phyloP scores from a whole-genome alignment of 139 green algal species.

The Desmodesmus armatus region DNA sequence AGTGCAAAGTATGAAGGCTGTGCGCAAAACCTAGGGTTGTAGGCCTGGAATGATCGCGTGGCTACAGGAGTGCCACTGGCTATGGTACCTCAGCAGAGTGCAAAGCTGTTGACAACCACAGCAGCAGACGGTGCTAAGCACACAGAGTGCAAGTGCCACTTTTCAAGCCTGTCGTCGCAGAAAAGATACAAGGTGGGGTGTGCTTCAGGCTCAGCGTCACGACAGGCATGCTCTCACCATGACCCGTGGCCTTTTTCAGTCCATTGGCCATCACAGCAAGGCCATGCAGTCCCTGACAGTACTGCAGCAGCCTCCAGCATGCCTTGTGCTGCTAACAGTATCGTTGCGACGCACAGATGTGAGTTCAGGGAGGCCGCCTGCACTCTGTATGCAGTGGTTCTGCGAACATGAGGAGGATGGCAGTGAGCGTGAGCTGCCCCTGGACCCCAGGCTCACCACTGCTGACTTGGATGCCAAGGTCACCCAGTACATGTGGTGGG shows the following conservation, averaged over 20 bases:
- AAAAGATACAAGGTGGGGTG: slow-evolving; percentile 1
- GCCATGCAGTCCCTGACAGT: not conserved
- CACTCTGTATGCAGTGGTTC: not conserved
- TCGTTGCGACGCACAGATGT: too few relatives aligned
- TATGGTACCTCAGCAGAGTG: too few relatives aligned
- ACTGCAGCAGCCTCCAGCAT: not conserved
- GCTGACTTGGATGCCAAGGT: not conserved
- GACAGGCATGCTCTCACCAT: not conserved
- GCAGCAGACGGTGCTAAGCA: too few relatives aligned
- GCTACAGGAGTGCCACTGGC: too few relatives aligned
- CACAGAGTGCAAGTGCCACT: too few relatives aligned
- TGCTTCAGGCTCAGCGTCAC: not conserved
- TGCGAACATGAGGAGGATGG: not conserved
- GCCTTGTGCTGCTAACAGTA: not conserved
- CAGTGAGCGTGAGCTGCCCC: not conserved
- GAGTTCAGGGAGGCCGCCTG: too few relatives aligned
- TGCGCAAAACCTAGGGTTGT: too few relatives aligned
- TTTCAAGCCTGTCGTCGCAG: too few relatives aligned
- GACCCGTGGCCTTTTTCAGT: not conserved
- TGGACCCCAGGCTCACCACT: not conserved
- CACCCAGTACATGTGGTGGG: not conserved
- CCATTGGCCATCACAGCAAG: not conserved
- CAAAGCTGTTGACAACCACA: too few relatives aligned
- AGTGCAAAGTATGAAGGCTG: too few relatives aligned
- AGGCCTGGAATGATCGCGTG: too few relatives aligned